phyloP scores from a whole-genome alignment of 2,329 filamentous ascomycete species.

The Cladorrhinum sp. region DNA sequence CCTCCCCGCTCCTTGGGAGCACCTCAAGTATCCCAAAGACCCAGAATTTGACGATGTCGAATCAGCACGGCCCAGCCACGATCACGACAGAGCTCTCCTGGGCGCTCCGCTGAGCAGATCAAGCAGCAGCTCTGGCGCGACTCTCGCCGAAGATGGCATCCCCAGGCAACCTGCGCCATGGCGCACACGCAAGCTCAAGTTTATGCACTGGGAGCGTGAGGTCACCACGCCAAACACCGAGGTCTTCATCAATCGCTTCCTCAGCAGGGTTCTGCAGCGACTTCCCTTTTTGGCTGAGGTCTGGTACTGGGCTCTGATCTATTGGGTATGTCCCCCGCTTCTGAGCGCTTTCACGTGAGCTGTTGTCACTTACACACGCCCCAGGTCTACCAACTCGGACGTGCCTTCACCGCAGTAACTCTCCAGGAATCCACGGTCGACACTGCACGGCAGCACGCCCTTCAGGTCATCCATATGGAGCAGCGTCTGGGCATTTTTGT shows the following conservation, averaged over 20 bases:
- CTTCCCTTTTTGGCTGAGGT: slow-evolving; percentile 72
- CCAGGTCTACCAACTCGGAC: slow-evolving; percentile 71
- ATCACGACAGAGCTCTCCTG: slow-evolving; percentile 12
- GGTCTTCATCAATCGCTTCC: slow-evolving; percentile 55
- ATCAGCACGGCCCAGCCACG: slow-evolving; percentile 13
- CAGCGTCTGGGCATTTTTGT: slow-evolving; percentile 61
- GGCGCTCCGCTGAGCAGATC: slow-evolving; percentile 14
- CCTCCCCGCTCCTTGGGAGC: slow-evolving; percentile 26
- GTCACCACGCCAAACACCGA: slow-evolving; percentile 61
- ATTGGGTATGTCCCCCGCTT: slow-evolving; percentile 59
- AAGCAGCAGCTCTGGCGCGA: slow-evolving; percentile 27
- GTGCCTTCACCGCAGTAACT: slow-evolving; percentile 68
- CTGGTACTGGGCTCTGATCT: slow-evolving; percentile 75
- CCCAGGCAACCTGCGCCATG: slow-evolving; percentile 14
- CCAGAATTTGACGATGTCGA: slow-evolving; percentile 25
- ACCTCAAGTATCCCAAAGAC: slow-evolving; percentile 32
- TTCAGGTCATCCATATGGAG: slow-evolving; percentile 66
- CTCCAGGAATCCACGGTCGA: slow-evolving; percentile 66
- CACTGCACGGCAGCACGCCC: slow-evolving; percentile 64
- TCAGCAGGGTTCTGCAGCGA: slow-evolving; percentile 62
- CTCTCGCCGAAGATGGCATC: slow-evolving; percentile 20
- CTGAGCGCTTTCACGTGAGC: background rate
- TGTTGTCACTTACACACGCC: background rate
- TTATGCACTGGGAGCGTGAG: slow-evolving; percentile 44
- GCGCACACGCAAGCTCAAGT: slow-evolving; percentile 27